Evolutionary conservation across 2,329 filamentous ascomycete genomes (phyloP), one percentile per base, ranked within the genome.

Genomic region (Cladosporium sp.): DNA sequence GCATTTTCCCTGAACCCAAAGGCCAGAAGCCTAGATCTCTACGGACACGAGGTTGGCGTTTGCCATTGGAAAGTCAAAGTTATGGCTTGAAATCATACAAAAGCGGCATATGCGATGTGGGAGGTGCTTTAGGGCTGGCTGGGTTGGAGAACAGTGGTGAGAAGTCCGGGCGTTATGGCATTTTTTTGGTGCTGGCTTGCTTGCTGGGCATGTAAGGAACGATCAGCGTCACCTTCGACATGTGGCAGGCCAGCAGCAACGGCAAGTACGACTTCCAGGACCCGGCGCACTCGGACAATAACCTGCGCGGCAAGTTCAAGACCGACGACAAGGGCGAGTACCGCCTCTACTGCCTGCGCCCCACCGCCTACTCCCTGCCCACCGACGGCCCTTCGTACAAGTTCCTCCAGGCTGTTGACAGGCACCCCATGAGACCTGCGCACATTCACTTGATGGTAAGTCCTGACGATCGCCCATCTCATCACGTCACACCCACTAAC

Each of bases 171-270:
- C n/a, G n/a, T n/a, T n/a, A n/a, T n/a, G n/a, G n/a, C n/a, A n/a
- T n/a, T n/a, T n/a, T n/a, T n/a, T n/a, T n/a, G n/a, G n/a, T n/a
- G n/a, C n/a, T n/a, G n/a, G n/a, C n/a, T n/a, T n/a, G n/a, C n/a
- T n/a, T n/a, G n/a, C n/a, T n/a, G n/a, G n/a, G n/a, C n/a, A n/a
- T n/a, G n/a, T n/a, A n/a, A n/a, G n/a, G n/a, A n/a, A n/a, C n/a
- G n/a, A n/a, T n/a, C 49, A 74, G 76, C 61, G 85, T 85, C 59
- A 82, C 87, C 56, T 82, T 89, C 61, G 86, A 89, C 65, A 85
- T 89, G 73, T 89, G 86, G 86, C 84, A 89, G 66, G 85, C 86
- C 44, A 85, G 80, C 58, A 76, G 83, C 68, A 89, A 88, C 72
- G 85, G 85, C 67, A 83, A 84, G 66, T 89, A 89, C 74, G 64